Conservation (phyloP, 768 basidiomycete species). For the Auricularia sp. region DNA sequence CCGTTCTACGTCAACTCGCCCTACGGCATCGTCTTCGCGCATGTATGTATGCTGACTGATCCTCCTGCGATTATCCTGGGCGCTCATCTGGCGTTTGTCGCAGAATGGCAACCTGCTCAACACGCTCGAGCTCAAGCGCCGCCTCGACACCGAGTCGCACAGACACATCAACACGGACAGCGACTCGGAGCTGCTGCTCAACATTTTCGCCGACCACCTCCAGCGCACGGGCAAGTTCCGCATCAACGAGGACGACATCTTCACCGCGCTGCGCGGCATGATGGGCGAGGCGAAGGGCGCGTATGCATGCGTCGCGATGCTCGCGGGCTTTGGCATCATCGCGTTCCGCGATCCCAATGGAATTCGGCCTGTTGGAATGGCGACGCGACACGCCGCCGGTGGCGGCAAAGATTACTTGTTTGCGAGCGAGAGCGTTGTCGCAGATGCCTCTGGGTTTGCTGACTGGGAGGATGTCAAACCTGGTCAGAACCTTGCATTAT, state of each 20-base stretch:
- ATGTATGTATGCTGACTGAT: slow-evolving; percentile 46
- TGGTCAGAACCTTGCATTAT: slow-evolving; percentile 31
- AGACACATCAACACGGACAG: slow-evolving; percentile 98
- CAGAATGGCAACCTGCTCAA: slow-evolving; percentile 99
- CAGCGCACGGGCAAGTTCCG: slow-evolving; percentile 98
- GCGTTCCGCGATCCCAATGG: slow-evolving; percentile 98
- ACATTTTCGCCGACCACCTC: slow-evolving; percentile 94
- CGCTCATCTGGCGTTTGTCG: not conserved
- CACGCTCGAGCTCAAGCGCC: slow-evolving; percentile 73
- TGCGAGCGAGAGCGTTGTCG: slow-evolving; percentile 92
- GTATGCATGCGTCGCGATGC: slow-evolving; percentile 97
- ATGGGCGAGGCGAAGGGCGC: slow-evolving; percentile 86
- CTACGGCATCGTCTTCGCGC: slow-evolving; percentile 95
- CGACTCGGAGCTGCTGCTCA: slow-evolving; percentile 93
- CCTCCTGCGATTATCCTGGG: not conserved
- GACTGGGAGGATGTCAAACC: slow-evolving; percentile 93
- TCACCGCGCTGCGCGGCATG: slow-evolving; percentile 82
- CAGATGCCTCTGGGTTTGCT: slow-evolving; percentile 82
- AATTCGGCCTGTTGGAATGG: slow-evolving; percentile 88
- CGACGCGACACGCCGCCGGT: slow-evolving; percentile 41
- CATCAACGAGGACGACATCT: slow-evolving; percentile 99
- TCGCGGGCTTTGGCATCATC: slow-evolving; percentile 96
- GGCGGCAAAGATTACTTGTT: slow-evolving; percentile 80
- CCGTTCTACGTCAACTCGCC: slow-evolving; percentile 99
- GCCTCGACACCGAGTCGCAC: slow-evolving; percentile 92